phyloP scores from a whole-genome alignment of 768 basidiomycete species.

The Macrolepiota dolichaula region DNA sequence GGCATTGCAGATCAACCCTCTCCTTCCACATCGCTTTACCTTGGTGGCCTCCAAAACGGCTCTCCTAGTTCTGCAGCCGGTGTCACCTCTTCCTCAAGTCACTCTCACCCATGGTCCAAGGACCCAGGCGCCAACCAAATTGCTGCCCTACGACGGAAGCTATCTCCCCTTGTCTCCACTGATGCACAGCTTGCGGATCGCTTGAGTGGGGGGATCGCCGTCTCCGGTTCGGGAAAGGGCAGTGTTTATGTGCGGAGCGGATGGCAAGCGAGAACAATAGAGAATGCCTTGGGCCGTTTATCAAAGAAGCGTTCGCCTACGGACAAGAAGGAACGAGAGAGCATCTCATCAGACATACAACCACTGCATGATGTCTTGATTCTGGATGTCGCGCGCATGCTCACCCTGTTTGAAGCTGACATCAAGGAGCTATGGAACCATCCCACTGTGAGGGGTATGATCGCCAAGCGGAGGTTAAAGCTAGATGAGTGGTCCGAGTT shows the following conservation, averaged over 20 bases:
- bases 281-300: slow-evolving; percentile 44
- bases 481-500: slow-evolving; percentile 89
- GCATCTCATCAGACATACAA: slow-evolving; percentile 29
- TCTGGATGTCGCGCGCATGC: slow-evolving; percentile 57
- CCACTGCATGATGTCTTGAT: slow-evolving; percentile 50
- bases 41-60: slow-evolving; percentile 17
- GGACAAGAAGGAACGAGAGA: slow-evolving; percentile 28
- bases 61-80: slow-evolving; percentile 25
- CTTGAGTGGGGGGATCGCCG: slow-evolving; percentile 68
- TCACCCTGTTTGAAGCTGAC: slow-evolving; percentile 58
- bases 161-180: slow-evolving; percentile 56
- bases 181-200: slow-evolving; percentile 67
- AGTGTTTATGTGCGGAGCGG: slow-evolving; percentile 76
- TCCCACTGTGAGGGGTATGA: slow-evolving; percentile 64
- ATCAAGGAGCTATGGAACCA: slow-evolving; percentile 73
- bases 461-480: slow-evolving; percentile 65
- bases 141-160: slow-evolving; percentile 52
- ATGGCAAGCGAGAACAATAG: slow-evolving; percentile 72
- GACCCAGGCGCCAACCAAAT: slow-evolving; percentile 38
- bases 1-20: slow-evolving; percentile 37
- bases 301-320: slow-evolving; percentile 28
- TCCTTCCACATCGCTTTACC: slow-evolving; percentile 35
- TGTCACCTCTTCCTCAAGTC: slow-evolving; percentile 24
- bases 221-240: slow-evolving; percentile 75
- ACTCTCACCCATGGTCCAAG: slow-evolving; percentile 21